Evolutionary conservation across 306 rosid species (phyloP), one percentile per base, ranked within the genome.

Genomic region (Lathyrus tuberosus): DNA sequence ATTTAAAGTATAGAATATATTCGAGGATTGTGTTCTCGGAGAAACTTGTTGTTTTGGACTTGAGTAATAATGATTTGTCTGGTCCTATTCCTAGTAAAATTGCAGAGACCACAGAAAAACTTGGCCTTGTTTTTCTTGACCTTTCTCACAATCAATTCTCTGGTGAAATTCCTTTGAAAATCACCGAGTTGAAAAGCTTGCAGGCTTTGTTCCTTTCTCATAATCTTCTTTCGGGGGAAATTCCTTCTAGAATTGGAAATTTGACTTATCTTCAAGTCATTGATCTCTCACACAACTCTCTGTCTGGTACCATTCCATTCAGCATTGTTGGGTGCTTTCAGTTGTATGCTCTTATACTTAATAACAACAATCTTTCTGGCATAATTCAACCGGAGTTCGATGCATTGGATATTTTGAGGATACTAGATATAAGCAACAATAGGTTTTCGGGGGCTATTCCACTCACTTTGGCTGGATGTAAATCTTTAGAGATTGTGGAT

Each of bases 341-440:
- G 88, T 78, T 95, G 73, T 95, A 87, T 83, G 97, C 99, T 49
- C 72, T 95, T 76, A 84, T 91, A 47, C 89, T 95, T 62, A 91
- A 80, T 61, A 84, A 89, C 81, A 95, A 95, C 82, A 87, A 91
- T 74, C 92, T 95, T 62, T 88, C 97, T 41, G 97, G 99, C 41
- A 96, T 88, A 54, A 95, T 95, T 82, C 97, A 91, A 72, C 99
- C 99, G 0, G 99, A 95, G 81, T 91, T 95, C 42, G 99, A 95
- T 63, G 99, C 99, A 0, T 86, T 95, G 87, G 89, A 88, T 81
- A 87, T 95, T 85, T 74, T 95, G 87, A 89, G 90, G 87, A 84
- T 95, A 78, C 84, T 95, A 69, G 99, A 91, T 73, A 84, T 95
- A 67, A 95, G 99, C 84, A 83, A 86, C 86, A 94, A 94, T 79